Evolutionary conservation across 805 yeast genomes (phyloP), one percentile per base, ranked within the genome.

Genomic region (Nakazawaea wyomingensis): DNA sequence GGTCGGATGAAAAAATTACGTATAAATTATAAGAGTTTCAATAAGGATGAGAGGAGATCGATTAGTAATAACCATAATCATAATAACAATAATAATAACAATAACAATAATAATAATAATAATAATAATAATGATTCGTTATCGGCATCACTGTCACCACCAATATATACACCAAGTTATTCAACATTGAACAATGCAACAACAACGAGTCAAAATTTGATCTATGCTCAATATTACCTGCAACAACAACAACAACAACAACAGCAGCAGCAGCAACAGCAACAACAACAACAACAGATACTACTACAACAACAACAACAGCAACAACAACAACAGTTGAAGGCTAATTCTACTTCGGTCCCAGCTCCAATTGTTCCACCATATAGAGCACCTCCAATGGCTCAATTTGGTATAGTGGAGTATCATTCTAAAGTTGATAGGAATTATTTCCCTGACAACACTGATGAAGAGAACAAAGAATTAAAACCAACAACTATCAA

Each of bases 1-100:
- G 46, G 46, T 3, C n/a, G 46, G 5, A 31, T 42, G 41, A 42
- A 42, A 30, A 42, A 42, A 21, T 36, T 42, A 37, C 13, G 34
- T 4, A 35, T 42, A 9, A 42, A 36, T 30, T 42, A 42, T 33
- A 42, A 42, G 27, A 36, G 27, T 13, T 36, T 21, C 33, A 34
- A 34, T 26, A 31, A 26, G 17, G 43, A 29, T n/a, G 43, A 34
- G 5, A 39, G 26, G 28, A 16, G 24, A 17, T 8, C 20, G 9
- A 11, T n/a, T n/a, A n/a, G n/a, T n/a, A n/a, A n/a, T n/a, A n/a
- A n/a, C n/a, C n/a, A n/a, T n/a, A n/a, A n/a, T n/a, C n/a, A n/a
- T n/a, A n/a, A n/a, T n/a, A n/a, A n/a, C n/a, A n/a, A n/a, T n/a
- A n/a, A n/a, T n/a, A n/a, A n/a, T n/a, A n/a, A n/a, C n/a, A n/a